Evolutionary conservation across 257 asterid genomes (phyloP), one percentile per base, ranked within the genome.

Genomic region (Primulina eburnea): DNA sequence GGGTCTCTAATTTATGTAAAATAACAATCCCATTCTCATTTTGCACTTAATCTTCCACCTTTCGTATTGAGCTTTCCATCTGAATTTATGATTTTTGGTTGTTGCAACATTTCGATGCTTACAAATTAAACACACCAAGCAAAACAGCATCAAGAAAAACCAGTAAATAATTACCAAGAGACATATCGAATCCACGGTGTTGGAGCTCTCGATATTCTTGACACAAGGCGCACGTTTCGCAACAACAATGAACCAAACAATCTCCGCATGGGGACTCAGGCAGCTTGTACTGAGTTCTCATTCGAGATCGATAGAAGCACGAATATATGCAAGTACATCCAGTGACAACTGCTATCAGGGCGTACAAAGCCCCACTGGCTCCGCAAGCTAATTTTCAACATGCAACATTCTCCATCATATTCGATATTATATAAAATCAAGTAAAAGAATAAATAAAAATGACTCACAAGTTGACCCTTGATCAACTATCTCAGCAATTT

Each of bases 161-260:
- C 30, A 28, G 30, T 28, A 28, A 28, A 28, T 28, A 28, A 28
- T 28, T 28, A 32, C 34, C 89, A 30, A 84, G 60, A 56, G 81
- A 37, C 89, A 82, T 77, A 71, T 84, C 80, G 56, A 60, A 76
- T n/a, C 89, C 89, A 16, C 82, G 86, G 73, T 69, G 71, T 60
- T 76, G 77, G 53, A 84, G 89, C 74, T 84, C 89, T 5, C 85
- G 85, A 55, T 84, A 79, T 50, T 84, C 87, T 52, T 84, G 89
- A 33, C 89, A 79, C 14, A 84, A 26, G 16, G 87, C 86, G 37
- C 89, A 84, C 0, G 72, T 7, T 56, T 82, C 89, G 34, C 85
- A 84, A 18, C 67, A 82, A 38, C 89, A 84, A 24, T 82, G 86
- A 33, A 78, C 73, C 37, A 79, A 71, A 26, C 85, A 84, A 71